Evolutionary conservation across 768 basidiomycete genomes (phyloP), one percentile per base, ranked within the genome.

Genomic region (Mycena metata): DNA sequence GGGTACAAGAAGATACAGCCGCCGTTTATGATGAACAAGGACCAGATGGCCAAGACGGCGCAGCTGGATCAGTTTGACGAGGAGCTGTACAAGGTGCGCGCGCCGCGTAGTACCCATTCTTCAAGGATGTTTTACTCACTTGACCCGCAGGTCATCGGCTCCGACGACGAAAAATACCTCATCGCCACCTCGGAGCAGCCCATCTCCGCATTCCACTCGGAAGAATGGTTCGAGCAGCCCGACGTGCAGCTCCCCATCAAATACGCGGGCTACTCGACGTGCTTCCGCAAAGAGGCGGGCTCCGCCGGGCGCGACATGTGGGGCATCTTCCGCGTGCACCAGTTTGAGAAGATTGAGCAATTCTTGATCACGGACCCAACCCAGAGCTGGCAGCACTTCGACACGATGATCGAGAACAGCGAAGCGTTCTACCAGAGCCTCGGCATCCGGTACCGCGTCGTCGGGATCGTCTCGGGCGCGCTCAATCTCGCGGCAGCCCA

Each of bases 251-350:
- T 99, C n/a, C 98, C 98, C 2, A 86, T 98, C 77, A 86, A 87
- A 82, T 98, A 93, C 75, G 93, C 93, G 0, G 92, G 93, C 26
- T 94, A 91, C 79, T 94, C 91, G 75, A 99, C 97, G 17, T 99
- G 97, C 80, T 99, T 99, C 91, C 91, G 98, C 35, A 99, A 99
- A 82, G 98, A 99, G 83, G 98, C 98, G 3, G 98, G 98, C 39
- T 93, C 96, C 2, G 96, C 96, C 9, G 98, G 98, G 5, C 92
- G 96, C 62, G 98, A 99, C 74, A 98, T 97, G 86, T 98, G 98
- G 96, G 98, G 98, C 65, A 98, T 99, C 81, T 99, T 99, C 90
- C 94, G 98, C 24, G 97, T 99, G 61, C 98, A 99, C 78, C 98
- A 99, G 81, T 99, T 99, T 72, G 98, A 99, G 83, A 99, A 99